Conservation (phyloP, 1,139 yeast species). For the Sugiyamaella xylanicola region DNA sequence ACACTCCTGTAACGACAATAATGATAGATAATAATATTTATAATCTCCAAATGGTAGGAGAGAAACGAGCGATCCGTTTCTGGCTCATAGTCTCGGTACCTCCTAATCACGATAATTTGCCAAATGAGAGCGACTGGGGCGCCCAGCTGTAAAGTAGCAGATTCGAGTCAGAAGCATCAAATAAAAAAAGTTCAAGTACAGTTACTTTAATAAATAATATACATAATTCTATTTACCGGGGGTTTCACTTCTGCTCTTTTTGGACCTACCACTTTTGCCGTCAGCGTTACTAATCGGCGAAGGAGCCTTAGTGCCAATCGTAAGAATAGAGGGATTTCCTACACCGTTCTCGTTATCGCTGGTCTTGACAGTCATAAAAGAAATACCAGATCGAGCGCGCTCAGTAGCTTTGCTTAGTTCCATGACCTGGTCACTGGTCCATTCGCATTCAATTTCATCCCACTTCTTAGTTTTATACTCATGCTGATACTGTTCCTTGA, state of each 20-base stretch:
- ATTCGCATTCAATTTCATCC: constrained; percentile 51
- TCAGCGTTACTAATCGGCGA: constrained; percentile 8
- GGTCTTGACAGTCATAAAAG: constrained; percentile 52
- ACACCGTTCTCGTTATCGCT: constrained; percentile 20
- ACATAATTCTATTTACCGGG: constrained; percentile 4
- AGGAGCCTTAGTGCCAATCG: constrained; percentile 3
- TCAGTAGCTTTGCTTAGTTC: constrained; percentile 48
- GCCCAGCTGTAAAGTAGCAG: no score
- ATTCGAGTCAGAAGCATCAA: no score
- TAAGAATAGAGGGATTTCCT: constrained; percentile 13
- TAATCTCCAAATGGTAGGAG: background rate
- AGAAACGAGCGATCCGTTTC: no score
- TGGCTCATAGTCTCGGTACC: no score
- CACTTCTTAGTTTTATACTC: constrained; percentile 49
- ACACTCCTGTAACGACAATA: constrained; percentile 12
- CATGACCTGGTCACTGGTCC: constrained; percentile 56
- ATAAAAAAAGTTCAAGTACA: no score
- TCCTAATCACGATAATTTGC: no score
- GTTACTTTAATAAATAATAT: background rate
- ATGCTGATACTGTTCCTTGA: constrained; percentile 46
- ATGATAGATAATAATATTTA: constrained; percentile 9
- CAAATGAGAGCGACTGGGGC: no score
- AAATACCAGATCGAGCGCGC: constrained; percentile 44
- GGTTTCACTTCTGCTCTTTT: constrained; percentile 13
- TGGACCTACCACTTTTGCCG: background rate